These are phyloP conservation scores for Claviceps sp. DNA, from an alignment of 2,329 filamentous ascomycete genomes.

Conservation along the genomic window DNA sequence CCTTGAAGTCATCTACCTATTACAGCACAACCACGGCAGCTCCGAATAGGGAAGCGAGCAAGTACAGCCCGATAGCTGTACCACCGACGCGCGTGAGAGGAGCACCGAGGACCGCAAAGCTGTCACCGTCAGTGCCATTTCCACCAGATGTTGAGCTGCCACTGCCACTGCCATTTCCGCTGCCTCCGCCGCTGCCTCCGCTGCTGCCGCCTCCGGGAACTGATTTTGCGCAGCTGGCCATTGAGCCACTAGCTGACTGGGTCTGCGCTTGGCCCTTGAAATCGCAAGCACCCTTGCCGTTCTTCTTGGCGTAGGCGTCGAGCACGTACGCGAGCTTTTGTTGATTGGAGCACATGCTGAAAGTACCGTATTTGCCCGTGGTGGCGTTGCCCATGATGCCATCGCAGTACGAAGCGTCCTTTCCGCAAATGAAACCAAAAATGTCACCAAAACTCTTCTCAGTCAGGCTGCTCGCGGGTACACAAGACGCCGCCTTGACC, in stretches of 20 bases:
- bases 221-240: slow-evolving; percentile 45
- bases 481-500: slow-evolving; percentile 60
- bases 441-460: slow-evolving; percentile 50
- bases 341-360: slow-evolving; percentile 59
- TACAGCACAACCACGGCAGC: slow-evolving; percentile 41
- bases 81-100: slow-evolving; percentile 28
- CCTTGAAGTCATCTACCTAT: neutral
- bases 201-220: slow-evolving; percentile 36
- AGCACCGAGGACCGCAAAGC: slow-evolving; percentile 24
- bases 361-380: slow-evolving; percentile 50
- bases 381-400: slow-evolving; percentile 44
- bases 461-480: slow-evolving; percentile 44
- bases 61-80: slow-evolving; percentile 35
- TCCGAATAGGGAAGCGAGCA: slow-evolving; percentile 35
- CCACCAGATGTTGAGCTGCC: neutral
- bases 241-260: slow-evolving; percentile 32
- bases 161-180: neutral
- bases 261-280: slow-evolving; percentile 54
- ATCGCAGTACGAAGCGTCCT: slow-evolving; percentile 40
- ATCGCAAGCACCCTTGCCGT: slow-evolving; percentile 46
- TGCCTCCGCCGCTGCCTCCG: neutral
- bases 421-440: slow-evolving; percentile 63
- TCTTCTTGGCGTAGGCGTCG: slow-evolving; percentile 55
- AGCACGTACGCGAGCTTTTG: slow-evolving; percentile 64
- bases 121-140: slow-evolving; percentile 11